Percentiles rank a stretch among this genome's conserved stretches.
Evolutionary conservation across 768 basidiomycete genomes (phyloP).

Genomic region (Auriscalpium vulgare): DNA sequence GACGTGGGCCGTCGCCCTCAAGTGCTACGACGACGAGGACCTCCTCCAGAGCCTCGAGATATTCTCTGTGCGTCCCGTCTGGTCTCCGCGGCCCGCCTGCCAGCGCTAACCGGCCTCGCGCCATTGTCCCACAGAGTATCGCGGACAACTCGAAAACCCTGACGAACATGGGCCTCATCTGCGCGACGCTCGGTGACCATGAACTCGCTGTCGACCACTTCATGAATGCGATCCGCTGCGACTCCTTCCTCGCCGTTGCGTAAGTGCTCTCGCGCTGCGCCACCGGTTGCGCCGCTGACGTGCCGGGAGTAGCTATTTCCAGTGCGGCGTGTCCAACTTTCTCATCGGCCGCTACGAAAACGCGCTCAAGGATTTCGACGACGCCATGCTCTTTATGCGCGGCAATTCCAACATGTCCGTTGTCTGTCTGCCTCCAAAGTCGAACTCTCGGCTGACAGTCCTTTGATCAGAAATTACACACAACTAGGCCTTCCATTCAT

Average conservation of each 20-base stretch:
- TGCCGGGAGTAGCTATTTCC: constrained; percentile 55
- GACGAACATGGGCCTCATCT: constrained; percentile 89
- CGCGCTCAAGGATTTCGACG: constrained; percentile 77
- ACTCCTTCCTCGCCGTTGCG: constrained; percentile 84
- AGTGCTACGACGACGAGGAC: constrained; percentile 81
- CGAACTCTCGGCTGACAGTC: neutral
- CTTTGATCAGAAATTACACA: constrained; percentile 65
- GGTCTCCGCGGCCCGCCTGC: neutral
- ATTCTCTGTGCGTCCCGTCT: constrained; percentile 52
- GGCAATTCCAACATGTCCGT: constrained; percentile 79
- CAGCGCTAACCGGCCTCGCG: neutral
- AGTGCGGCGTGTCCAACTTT: constrained; percentile 87
- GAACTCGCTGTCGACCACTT: constrained; percentile 79
- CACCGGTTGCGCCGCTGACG: neutral
- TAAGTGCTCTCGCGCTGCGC: constrained; percentile 31
- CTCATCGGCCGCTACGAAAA: constrained; percentile 70
- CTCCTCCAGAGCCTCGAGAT: constrained; percentile 67
- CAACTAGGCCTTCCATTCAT: constrained; percentile 89
- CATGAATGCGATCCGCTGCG: constrained; percentile 63
- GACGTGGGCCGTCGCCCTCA: constrained; percentile 80
- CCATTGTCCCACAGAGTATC: constrained; percentile 41
- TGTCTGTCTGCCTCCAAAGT: neutral
- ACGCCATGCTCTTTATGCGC: constrained; percentile 70
- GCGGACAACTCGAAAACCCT: constrained; percentile 85
- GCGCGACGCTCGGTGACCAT: constrained; percentile 86